These are phyloP conservation scores for Neonectria magnoliae DNA, from an alignment of 2,329 filamentous ascomycete species.

Conservation along the genomic window DNA sequence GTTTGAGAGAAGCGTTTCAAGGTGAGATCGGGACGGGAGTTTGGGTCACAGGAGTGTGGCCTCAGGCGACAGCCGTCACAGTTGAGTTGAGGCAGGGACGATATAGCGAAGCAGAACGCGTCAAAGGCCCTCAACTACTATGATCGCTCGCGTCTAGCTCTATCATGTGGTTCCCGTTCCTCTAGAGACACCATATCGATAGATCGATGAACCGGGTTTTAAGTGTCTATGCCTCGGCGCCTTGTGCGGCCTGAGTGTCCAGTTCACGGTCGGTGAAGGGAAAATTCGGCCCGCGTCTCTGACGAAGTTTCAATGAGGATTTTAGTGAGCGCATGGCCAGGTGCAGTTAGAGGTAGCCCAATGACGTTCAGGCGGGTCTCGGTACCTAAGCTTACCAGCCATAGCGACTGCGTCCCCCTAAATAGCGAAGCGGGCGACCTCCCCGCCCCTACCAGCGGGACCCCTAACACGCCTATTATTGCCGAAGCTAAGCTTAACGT, in stretches of 20 bases:
- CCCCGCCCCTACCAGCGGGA: slow-evolving; percentile 12
- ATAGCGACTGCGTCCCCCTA: slow-evolving; percentile 39
- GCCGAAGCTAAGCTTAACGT: slow-evolving; percentile 10
- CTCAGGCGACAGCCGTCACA: slow-evolving; percentile 4
- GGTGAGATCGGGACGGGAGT: background rate
- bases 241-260: background rate
- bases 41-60: slow-evolving; percentile 7
- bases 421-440: background rate
- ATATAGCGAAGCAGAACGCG: slow-evolving; percentile 4
- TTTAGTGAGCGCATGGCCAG: slow-evolving; percentile 14
- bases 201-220: background rate
- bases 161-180: background rate
- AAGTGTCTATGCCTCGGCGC: background rate
- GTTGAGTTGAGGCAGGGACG: background rate
- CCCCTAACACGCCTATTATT: background rate
- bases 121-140: background rate
- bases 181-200: background rate
- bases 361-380: slow-evolving; percentile 27
- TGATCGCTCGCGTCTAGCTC: background rate
- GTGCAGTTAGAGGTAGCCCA: slow-evolving; percentile 12
- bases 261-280: slow-evolving; percentile 4
- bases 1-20: background rate
- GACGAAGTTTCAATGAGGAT: slow-evolving; percentile 19
- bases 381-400: slow-evolving; percentile 28
- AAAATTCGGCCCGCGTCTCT: slow-evolving; percentile 7